These are phyloP conservation scores for Zygosaccharomyces bisporus DNA, from an alignment of 805 yeast genomes.

Conservation along the genomic window DNA sequence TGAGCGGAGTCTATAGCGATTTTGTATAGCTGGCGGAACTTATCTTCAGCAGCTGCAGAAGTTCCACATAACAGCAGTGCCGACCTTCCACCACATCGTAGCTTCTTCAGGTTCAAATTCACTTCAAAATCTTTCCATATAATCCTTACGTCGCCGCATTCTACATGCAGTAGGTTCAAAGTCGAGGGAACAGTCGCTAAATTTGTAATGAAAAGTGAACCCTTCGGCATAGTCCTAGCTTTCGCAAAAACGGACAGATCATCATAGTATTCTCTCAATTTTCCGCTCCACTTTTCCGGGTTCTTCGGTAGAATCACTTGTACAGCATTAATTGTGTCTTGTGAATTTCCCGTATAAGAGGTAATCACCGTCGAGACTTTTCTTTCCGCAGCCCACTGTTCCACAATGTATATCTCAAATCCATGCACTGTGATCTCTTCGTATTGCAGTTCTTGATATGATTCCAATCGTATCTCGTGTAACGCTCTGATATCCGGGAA, in stretches of 20 bases:
- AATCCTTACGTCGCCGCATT: conserved; percentile 50
- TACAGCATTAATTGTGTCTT: conserved; percentile 59
- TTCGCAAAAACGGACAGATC: conserved; percentile 65
- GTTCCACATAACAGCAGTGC: conserved; percentile 68
- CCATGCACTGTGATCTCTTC: conserved; percentile 57
- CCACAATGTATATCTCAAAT: conserved; percentile 86
- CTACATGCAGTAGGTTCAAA: conserved; percentile 65
- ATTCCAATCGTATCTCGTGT: conserved; percentile 42
- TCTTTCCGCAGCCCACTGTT: conserved; percentile 87
- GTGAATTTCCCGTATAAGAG: conserved; percentile 78
- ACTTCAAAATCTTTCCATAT: conserved; percentile 59
- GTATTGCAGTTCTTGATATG: conserved; percentile 39
- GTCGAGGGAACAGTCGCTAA: conserved; percentile 76
- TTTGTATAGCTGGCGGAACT: conserved; percentile 71
- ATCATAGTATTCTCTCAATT: conserved; percentile 56
- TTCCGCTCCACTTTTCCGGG: conserved; percentile 34
- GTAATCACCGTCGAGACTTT: conserved; percentile 64
- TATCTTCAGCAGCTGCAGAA: conserved; percentile 73
- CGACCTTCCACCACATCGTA: conserved; percentile 84
- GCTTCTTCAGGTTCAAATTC: conserved; percentile 69
- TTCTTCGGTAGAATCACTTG: conserved; percentile 49
- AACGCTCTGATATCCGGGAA: conserved; percentile 60
- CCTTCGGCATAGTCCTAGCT: conserved; percentile 58
- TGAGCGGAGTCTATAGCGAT: conserved; percentile 38
- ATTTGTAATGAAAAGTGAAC: conserved; percentile 73